Conservation (phyloP, 768 basidiomycete species). For the Leucocoprinus birnbaumii region DNA sequence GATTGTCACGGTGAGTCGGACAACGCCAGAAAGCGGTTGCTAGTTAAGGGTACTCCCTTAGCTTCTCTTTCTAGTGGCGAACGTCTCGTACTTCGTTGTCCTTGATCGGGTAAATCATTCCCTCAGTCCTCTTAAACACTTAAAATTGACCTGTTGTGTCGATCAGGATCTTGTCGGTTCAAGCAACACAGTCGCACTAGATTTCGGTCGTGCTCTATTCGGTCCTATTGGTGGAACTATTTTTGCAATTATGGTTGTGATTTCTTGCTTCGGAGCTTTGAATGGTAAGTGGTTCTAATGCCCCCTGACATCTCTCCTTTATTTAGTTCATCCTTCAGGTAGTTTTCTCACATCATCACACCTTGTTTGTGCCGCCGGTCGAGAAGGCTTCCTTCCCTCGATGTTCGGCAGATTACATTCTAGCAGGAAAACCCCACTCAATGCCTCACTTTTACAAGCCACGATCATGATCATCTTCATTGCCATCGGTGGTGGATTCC, state of each 20-base stretch:
- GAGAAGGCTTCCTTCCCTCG: constrained; percentile 83
- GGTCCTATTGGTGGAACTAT: constrained; percentile 83
- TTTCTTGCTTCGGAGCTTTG: constrained; percentile 94
- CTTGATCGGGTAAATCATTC: constrained; percentile 63
- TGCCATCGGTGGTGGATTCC: constrained; percentile 84
- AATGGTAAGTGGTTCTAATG: constrained; percentile 52
- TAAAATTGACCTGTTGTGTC: background rate
- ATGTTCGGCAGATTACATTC: constrained; percentile 78
- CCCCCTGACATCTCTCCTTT: background rate
- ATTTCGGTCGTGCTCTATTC: constrained; percentile 86
- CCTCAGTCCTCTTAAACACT: constrained; percentile 1
- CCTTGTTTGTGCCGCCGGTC: constrained; percentile 85
- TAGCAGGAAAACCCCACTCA: constrained; percentile 79
- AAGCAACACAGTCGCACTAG: constrained; percentile 87
- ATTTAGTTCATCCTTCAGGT: constrained; percentile 34
- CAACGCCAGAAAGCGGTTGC: background rate
- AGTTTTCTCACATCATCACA: constrained; percentile 76
- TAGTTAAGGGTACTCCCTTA: constrained; percentile 23
- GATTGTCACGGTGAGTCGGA: constrained; percentile 61
- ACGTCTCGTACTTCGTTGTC: constrained; percentile 90
- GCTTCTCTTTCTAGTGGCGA: constrained; percentile 78
- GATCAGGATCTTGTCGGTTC: constrained; percentile 57
- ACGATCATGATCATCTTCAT: constrained; percentile 76
- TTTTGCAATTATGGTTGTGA: constrained; percentile 88
- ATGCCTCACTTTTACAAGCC: constrained; percentile 82